These are phyloP conservation scores for Bimuria novae-zelandiae DNA, from an alignment of 2,329 filamentous ascomycete species.

Conservation along the genomic window DNA sequence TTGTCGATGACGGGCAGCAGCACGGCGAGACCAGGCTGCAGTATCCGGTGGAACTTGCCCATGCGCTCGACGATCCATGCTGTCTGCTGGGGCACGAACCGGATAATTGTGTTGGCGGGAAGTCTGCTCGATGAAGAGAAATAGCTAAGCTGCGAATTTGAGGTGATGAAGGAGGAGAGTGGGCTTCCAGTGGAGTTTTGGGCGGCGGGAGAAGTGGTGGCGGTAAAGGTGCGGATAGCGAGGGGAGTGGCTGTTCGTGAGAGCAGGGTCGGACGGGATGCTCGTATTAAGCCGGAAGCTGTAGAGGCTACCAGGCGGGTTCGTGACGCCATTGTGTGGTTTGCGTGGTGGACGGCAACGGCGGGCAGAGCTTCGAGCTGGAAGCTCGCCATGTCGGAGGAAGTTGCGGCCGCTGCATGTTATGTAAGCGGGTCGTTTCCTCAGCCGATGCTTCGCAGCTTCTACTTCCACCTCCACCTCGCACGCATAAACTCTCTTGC, in stretches of 20 bases:
- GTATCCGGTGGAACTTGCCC: constrained; percentile 93
- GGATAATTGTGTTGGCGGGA: constrained; percentile 91
- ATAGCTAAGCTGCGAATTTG: constrained; percentile 64
- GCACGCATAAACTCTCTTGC: too few relatives aligned
- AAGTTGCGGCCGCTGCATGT: not conserved
- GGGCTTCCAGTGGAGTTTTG: constrained; percentile 26
- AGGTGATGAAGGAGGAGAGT: constrained; percentile 31
- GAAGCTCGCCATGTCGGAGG: constrained; percentile 16
- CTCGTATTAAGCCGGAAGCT: constrained; percentile 32
- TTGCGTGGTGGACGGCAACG: constrained; percentile 20
- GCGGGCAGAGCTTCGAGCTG: constrained; percentile 26
- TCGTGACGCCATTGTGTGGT: constrained; percentile 40
- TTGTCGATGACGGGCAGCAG: constrained; percentile 89
- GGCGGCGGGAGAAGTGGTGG: constrained; percentile 34
- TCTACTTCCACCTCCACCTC: not conserved
- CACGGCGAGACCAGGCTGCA: constrained; percentile 88
- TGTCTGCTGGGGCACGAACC: constrained; percentile 98
- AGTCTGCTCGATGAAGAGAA: constrained; percentile 67
- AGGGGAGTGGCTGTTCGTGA: constrained; percentile 17
- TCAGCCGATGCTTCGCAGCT: not conserved
- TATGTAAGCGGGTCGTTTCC: not conserved
- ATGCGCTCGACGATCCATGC: constrained; percentile 99
- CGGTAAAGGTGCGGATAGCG: constrained; percentile 36
- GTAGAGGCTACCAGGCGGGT: constrained; percentile 39
- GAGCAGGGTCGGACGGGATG: constrained; percentile 23